Evolutionary conservation across 257 asterid species (phyloP).

Genomic region (Plantago ovata): DNA sequence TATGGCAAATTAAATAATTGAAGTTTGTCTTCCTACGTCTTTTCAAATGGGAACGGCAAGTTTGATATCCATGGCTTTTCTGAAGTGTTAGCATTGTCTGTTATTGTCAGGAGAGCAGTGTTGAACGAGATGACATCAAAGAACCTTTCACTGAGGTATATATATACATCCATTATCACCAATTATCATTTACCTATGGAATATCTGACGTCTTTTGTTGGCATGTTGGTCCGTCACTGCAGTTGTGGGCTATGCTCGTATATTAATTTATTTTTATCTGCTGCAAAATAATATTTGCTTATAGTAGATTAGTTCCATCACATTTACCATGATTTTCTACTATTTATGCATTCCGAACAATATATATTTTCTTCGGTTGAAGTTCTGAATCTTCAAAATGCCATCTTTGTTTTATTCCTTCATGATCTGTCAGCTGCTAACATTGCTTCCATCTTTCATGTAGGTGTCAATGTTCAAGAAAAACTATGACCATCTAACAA

Average conservation of each 20-base stretch:
- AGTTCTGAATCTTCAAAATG: conserved; percentile 1
- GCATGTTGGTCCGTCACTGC: conserved; percentile 9
- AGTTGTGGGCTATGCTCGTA: conserved; percentile 4
- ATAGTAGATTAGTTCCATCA: conserved; percentile 7
- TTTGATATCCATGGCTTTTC: conserved; percentile 15
- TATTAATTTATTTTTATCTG: too few species aligned
- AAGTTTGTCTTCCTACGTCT: conserved; percentile 2
- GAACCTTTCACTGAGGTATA: conserved; percentile 97
- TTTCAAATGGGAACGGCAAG: conserved; percentile 11
- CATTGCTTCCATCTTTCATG: conserved; percentile 13
- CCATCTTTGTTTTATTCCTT: not conserved
- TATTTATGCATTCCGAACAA: too few species aligned
- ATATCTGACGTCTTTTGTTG: conserved; percentile 10
- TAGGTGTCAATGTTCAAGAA: conserved; percentile 92
- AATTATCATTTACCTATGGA: too few species aligned
- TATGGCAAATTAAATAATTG: not conserved
- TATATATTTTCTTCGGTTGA: conserved; percentile 1
- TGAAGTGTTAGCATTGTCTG: conserved; percentile 9
- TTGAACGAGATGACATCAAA: conserved; percentile 86
- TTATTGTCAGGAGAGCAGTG: conserved; percentile 83
- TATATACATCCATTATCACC: not conserved
- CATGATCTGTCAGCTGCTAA: conserved; percentile 16
- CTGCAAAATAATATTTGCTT: conserved; percentile 5
- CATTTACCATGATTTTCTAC: too few species aligned
- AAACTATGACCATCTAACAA: conserved; percentile 57